These are phyloP conservation scores for Cercospora canescens DNA, from an alignment of 2,329 filamentous ascomycete genomes.

Conservation along the genomic window DNA sequence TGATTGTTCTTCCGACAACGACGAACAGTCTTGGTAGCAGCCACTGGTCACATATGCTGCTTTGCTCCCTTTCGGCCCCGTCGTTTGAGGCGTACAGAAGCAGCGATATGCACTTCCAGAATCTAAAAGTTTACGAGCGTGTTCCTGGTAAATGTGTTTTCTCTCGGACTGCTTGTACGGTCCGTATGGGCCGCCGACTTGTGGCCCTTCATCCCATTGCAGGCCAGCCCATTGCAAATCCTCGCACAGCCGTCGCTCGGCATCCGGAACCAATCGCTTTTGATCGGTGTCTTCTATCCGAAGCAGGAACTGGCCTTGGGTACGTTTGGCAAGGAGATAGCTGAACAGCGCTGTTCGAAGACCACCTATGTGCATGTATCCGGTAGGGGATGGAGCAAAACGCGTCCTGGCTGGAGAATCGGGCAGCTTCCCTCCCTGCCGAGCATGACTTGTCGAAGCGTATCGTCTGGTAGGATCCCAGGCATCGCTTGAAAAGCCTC, in stretches of 20 bases:
- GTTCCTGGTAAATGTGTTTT: constrained; percentile 67
- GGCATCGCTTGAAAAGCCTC: not conserved
- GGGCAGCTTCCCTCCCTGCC: constrained; percentile 44
- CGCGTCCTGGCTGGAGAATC: constrained; percentile 69
- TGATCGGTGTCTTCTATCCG: constrained; percentile 95
- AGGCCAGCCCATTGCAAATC: constrained; percentile 89
- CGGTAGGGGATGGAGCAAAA: constrained; percentile 94
- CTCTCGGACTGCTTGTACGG: constrained; percentile 91
- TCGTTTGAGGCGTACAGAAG: constrained; percentile 68
- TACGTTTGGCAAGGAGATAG: constrained; percentile 83
- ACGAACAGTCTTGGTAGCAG: constrained; percentile 73
- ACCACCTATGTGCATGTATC: constrained; percentile 88
- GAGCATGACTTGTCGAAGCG: constrained; percentile 8
- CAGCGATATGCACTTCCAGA: constrained; percentile 83
- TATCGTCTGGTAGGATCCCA: not conserved
- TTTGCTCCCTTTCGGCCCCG: constrained; percentile 55
- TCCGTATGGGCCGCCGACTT: constrained; percentile 76
- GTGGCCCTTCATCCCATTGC: constrained; percentile 91
- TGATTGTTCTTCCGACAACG: constrained; percentile 66
- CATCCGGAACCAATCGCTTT: constrained; percentile 77
- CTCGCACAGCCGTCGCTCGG: constrained; percentile 73
- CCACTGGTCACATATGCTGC: constrained; percentile 60
- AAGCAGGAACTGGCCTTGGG: constrained; percentile 85
- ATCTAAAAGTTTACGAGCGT: constrained; percentile 69
- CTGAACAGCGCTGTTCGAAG: constrained; percentile 94